phyloP scores from a whole-genome alignment of 768 basidiomycete genomes.

The Mrakia frigida region DNA sequence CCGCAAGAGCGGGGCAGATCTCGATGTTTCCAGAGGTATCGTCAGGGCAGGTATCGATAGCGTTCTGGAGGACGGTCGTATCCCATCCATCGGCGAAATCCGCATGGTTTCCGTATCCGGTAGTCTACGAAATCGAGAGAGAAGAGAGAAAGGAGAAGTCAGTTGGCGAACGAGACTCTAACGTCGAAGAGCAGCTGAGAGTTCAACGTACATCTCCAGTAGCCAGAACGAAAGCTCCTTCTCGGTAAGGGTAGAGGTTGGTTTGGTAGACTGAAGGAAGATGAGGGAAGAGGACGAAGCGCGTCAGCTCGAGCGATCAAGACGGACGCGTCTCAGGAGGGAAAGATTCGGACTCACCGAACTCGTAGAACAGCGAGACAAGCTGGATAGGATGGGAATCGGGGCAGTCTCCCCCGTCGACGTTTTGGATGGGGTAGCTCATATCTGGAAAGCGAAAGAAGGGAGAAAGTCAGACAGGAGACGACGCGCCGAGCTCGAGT shows the following conservation, averaged over 20 bases:
- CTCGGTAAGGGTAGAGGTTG: slow-evolving; percentile 5
- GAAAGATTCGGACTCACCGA: slow-evolving; percentile 41
- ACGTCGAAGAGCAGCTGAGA: background rate
- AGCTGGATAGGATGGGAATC: slow-evolving; percentile 40
- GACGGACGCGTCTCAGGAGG: slow-evolving; percentile 41
- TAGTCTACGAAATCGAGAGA: background rate
- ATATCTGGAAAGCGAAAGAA: slow-evolving; percentile 32
- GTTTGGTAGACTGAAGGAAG: slow-evolving; percentile 12
- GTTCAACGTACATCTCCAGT: background rate
- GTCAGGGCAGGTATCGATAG: slow-evolving; percentile 34
- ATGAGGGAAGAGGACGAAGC: background rate
- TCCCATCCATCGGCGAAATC: slow-evolving; percentile 41
- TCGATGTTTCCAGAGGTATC: slow-evolving; percentile 4
- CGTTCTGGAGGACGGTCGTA: slow-evolving; percentile 44
- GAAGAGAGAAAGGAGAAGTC: background rate
- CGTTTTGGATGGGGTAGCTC: slow-evolving; percentile 37
- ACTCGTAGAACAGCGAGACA: slow-evolving; percentile 46
- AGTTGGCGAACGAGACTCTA: too few relatives aligned
- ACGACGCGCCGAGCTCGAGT: background rate
- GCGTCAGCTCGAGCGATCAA: slow-evolving; percentile 39
- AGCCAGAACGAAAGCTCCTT: background rate
- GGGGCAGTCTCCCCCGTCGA: slow-evolving; percentile 20
- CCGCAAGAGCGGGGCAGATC: background rate
- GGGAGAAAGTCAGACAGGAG: background rate
- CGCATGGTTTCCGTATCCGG: slow-evolving; percentile 38